Conservation (phyloP, 805 yeast genomes). For the Monosporozyma yasuniensis region DNA sequence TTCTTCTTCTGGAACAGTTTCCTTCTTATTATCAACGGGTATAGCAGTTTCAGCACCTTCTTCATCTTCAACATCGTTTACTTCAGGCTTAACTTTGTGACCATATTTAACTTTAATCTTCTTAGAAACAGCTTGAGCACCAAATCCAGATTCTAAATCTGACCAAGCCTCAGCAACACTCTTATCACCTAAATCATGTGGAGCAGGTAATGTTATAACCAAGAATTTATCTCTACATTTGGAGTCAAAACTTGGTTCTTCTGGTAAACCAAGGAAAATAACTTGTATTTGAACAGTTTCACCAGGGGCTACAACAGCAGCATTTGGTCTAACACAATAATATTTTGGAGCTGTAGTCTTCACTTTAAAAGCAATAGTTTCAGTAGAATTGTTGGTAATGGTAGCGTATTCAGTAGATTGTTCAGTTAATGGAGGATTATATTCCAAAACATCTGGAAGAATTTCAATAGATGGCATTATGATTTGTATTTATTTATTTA, state of each 20-base stretch:
- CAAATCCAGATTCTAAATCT: constrained; percentile 52
- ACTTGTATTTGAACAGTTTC: constrained; percentile 64
- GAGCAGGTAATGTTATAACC: constrained; percentile 76
- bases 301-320: constrained; percentile 72
- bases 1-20: constrained; percentile 1
- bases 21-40: not conserved
- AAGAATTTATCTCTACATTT: constrained; percentile 89
- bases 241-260: constrained; percentile 63
- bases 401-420: constrained; percentile 53
- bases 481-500: not conserved
- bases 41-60: constrained; percentile 3
- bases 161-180: constrained; percentile 67
- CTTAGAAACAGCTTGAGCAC: constrained; percentile 48
- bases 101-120: constrained; percentile 55
- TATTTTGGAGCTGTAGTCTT: constrained; percentile 96
- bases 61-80: constrained; percentile 15
- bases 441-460: constrained; percentile 63
- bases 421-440: constrained; percentile 66
- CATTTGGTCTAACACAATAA: constrained; percentile 94
- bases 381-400: constrained; percentile 48
- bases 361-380: constrained; percentile 80
- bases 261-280: constrained; percentile 73
- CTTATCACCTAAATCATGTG: constrained; percentile 45
- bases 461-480: constrained; percentile 47
- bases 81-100: not conserved